A percentile compares a stretch with the other conserved stretches of the same genome.
These are phyloP conservation scores for Dictyostelium purpureum DNA, from an alignment of 78 protist genomes.

Conservation along the genomic window DNA sequence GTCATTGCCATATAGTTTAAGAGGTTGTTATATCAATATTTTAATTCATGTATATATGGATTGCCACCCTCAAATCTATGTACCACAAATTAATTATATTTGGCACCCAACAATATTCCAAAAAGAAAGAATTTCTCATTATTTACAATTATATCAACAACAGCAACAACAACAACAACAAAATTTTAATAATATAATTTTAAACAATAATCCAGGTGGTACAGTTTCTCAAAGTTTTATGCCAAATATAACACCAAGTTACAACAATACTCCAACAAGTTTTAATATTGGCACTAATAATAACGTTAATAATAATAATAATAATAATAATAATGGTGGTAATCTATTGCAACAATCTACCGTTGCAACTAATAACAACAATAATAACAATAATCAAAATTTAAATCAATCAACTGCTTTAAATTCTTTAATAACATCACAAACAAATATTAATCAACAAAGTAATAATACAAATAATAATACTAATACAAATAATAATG, in stretches of 20 bases:
- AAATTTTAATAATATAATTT: no score
- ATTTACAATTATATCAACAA: background rate
- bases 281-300: background rate
- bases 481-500: background rate
- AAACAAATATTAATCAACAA: background rate
- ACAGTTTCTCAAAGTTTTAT: background rate
- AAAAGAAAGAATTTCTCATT: background rate
- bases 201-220: background rate
- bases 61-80: slow-evolving; percentile 54
- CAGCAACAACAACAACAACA: background rate
- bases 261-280: background rate
- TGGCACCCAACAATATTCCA: slow-evolving; percentile 55
- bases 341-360: background rate
- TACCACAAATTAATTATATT: slow-evolving; percentile 37
- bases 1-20: background rate
- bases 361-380: background rate
- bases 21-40: slow-evolving; percentile 52
- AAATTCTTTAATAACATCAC: no score
- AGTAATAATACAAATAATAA: background rate
- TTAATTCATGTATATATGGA: slow-evolving; percentile 61
- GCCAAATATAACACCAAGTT: background rate
- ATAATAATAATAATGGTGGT: background rate
- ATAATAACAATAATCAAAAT: background rate
- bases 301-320: background rate
- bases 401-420: background rate